Percentiles rank a stretch among this genome's conserved stretches.
Evolutionary conservation across 768 basidiomycete species (phyloP).

Genomic region (Crassisporium funariophilum): DNA sequence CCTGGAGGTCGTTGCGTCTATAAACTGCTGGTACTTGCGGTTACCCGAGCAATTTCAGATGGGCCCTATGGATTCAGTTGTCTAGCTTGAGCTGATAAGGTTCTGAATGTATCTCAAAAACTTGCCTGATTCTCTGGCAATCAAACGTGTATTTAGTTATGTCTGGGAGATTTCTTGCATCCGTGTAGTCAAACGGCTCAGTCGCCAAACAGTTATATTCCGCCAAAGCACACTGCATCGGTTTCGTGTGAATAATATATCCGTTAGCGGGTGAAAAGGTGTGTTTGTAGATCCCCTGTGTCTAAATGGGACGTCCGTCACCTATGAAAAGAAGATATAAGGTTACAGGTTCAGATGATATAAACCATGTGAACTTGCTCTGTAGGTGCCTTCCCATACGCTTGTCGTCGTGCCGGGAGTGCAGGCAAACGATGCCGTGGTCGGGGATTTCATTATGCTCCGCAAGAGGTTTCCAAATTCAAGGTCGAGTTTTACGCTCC

Average conservation of each 20-base stretch:
- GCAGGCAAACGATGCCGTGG: constrained; percentile 22
- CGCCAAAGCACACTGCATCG: constrained; percentile 25
- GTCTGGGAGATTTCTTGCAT: no score
- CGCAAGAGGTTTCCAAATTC: constrained; percentile 22
- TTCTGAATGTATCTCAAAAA: no score
- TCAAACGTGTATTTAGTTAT: not conserved
- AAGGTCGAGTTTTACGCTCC: constrained; percentile 34
- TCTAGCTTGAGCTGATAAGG: no score
- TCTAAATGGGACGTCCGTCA: not conserved
- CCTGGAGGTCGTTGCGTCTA: no score
- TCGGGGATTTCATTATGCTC: constrained; percentile 5
- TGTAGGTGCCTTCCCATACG: constrained; percentile 62
- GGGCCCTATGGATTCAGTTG: no score
- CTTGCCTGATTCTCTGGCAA: not conserved
- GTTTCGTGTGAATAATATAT: constrained; percentile 18
- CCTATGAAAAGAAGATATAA: constrained; percentile 9
- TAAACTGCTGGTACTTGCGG: no score
- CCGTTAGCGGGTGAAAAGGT: not conserved
- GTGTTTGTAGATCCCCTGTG: not conserved
- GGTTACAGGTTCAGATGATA: not conserved
- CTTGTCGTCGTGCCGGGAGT: constrained; percentile 52
- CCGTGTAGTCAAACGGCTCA: not conserved
- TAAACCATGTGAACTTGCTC: constrained; percentile 41
- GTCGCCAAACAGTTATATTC: constrained; percentile 20
- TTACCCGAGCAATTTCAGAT: no score